Evolutionary conservation across 495 filamentous ascomycete species (phyloP), one percentile per base, ranked within the genome.

Genomic region (Trichocladium uniseriatum): DNA sequence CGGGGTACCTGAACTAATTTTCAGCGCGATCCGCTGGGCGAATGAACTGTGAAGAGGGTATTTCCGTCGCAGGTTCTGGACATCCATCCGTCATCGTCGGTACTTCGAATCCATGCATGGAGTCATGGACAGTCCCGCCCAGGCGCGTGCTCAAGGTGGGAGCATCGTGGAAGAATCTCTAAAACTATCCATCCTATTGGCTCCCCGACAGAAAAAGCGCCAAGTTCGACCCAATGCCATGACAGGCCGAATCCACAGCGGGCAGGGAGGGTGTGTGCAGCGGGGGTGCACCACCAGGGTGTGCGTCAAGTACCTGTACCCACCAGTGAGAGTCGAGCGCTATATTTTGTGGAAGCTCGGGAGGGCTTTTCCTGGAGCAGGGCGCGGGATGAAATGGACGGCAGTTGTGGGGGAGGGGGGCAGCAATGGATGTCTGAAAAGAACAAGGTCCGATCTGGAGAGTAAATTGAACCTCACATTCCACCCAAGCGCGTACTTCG

Each of bases 311-410:
- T 54, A 60, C 50, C 51, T 43, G 57, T 54, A 60, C 50, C 51
- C 46, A 50, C 42, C 40, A 15, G 31, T 22, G 38, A 35, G 14
- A 6, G 38, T 18, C 11, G 14, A 61, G 10, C 43, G 51, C 49
- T 51, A 1, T n/a, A 45, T 43, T 28, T 34, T 50, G 48, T 55
- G 54, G 57, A 57, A 55, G 31, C 24, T 55, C 38, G 49, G 57
- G 59, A 52, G 51, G 53, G 53, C 53, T 42, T 51, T 58, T 55
- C 49, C 53, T 38, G 36, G 49, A 43, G 38, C 49, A 41, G 4
- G 43, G 54, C 54, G 57, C 48, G 59, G 59, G 57, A 62, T 60
- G 54, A 37, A 51, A 48, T 59, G 47, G 53, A n/a, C n/a, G 53
- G 49, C 41, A 13, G 6, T 5, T 24, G 38, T 27, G 31, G 43